Conservation (phyloP, 208 protist species). For the Porcisia hertigi region DNA sequence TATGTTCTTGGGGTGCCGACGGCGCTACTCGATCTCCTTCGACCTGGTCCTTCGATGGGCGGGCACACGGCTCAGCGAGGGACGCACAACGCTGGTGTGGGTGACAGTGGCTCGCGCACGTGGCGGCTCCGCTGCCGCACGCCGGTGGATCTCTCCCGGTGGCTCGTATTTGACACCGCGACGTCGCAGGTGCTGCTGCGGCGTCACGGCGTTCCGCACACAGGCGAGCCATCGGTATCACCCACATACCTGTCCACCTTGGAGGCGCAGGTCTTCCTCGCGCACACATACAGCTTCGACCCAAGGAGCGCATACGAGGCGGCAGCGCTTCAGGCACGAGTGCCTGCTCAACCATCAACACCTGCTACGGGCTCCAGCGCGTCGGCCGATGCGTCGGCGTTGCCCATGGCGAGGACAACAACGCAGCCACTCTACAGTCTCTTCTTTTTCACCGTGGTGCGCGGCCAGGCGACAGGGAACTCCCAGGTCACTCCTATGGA, state of each 20-base stretch:
- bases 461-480: slow-evolving; percentile 4
- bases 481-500: slow-evolving; percentile 3
- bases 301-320: slow-evolving; percentile 19
- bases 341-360: background rate
- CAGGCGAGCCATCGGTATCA: background rate
- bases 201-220: background rate
- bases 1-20: slow-evolving; percentile 44
- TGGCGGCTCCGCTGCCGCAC: background rate
- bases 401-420: background rate
- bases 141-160: slow-evolving; percentile 17
- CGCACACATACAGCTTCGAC: slow-evolving; percentile 35
- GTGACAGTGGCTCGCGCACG: background rate
- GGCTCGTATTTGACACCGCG: slow-evolving; percentile 34
- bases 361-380: background rate
- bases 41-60: background rate
- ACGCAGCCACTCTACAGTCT: slow-evolving; percentile 17
- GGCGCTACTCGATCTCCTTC: slow-evolving; percentile 5
- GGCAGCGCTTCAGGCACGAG: slow-evolving; percentile 4
- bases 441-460: slow-evolving; percentile 27
- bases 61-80: background rate
- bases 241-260: background rate
- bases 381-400: background rate
- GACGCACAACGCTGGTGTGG: background rate
- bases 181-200: slow-evolving; percentile 36
- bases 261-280: slow-evolving; percentile 34